Base-by-base conservation (phyloP, 768 basidiomycete species). In the Mrakia blollopis region DNA sequence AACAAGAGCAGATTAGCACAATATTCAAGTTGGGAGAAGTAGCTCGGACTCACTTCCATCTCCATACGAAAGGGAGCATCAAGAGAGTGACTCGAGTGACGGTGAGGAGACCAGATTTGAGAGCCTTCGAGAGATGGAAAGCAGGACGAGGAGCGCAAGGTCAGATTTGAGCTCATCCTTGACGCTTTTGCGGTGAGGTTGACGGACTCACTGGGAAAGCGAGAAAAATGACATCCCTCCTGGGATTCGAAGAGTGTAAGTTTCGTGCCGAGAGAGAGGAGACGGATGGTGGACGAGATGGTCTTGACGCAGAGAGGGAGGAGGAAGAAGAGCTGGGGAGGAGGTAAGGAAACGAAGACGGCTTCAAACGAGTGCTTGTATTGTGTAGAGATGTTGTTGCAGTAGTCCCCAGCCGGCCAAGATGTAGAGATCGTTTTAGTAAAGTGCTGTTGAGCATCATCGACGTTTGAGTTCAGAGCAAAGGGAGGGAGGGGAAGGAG, bases 201-300 rank as follows among this genome's bases (percentile, higher is more conserved):
- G 8, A n/a, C n/a, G n/a, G n/a, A 28, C 75, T n/a, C 13, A 76
- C 75, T 3, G 86, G 86, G 23, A 86, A 81, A 5, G 85, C 79
- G 61, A 86, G 77, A 81, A 86, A 85, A 78, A 86, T 83, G 61
- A 86, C 82, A 80, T 86, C 86, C 10, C 79, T 74, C 0, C 83
- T 78, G 0, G 78, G 72, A 3, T 76, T 67, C 9, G 83, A 79
- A 7, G 84, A 77, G 71, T 83, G 85, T 75, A 86, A 86, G 8
- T 57, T 11, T 10, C 81, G 74, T 18, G 21, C 8, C 10, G 76
- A 60, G 18, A 35, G 23, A 35, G 6, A 16, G 13, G n/a, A 3
- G 50, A 57, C 14, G 28, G n/a, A 30, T 13, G n/a, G 69, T 35
- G 69, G 28, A 41, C 44, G 32, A 65, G 63, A 50, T 50, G 47